Base-by-base conservation (phyloP, 371 early-diverging fungal species). In the Phascolomyces articulosus region DNA sequence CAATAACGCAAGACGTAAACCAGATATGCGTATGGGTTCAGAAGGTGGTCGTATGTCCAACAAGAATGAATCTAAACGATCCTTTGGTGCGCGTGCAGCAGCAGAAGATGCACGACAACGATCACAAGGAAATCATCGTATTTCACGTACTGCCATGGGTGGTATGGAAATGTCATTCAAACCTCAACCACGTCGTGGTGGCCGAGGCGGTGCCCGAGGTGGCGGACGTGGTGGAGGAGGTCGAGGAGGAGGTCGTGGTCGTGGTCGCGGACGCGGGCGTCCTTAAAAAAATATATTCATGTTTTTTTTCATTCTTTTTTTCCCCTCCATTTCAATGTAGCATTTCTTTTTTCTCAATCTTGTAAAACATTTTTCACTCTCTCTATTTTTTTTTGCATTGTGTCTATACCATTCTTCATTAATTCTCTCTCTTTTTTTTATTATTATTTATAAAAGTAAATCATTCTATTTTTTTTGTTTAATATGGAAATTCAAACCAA, bases 161-260 rank as follows among this genome's bases (percentile, higher is more conserved):
- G 88, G 86, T 38, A 85, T 86, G 85, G 88, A 87, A 62, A 87
- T 87, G 88, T 77, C 86, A 1, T 87, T 87, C 69, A 77, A 74
- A 70, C 72, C 80, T 40, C 62, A 72, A 57, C 51, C 21, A 4
- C 60, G 60, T 44, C 60, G 60, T 16, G 40, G 41, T 55, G 24
- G 55, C 40, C 15, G 62, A 9, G 40, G 41, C 40, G 55, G 55
- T 54, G 15, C 55, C 40, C 28, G 63, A 9, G 40, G 40, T 24
- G 40, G 57, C 4, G 57, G 38, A 13, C 20, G 38, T 21, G 40
- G 58, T 8, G 58, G 58, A 0, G 16, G 29, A 2, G 58, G 58
- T 18, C 23, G 58, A 8, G 23, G 26, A 1, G 20, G 57, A 20
- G 57, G 57, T 24, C 38, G 57, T 20, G 57, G 55, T 23, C 29